A percentile compares a stretch with the other conserved stretches of the same genome.
Evolutionary conservation across 805 yeast species (phyloP).

Genomic region (Ogataea pignaliae): DNA sequence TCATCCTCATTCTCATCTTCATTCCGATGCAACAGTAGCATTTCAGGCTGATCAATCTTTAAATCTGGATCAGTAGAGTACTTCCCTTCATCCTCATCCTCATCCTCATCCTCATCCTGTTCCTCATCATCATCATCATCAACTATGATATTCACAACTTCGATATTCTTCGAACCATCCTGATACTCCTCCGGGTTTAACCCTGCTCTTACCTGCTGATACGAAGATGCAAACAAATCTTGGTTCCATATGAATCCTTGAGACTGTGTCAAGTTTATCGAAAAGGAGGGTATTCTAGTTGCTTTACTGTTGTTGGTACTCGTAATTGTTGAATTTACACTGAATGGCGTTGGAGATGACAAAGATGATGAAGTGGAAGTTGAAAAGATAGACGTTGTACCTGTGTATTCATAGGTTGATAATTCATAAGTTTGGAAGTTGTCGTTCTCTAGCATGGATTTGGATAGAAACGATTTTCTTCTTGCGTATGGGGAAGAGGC

Average conservation of each 20-base stretch:
- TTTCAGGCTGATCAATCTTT: not conserved
- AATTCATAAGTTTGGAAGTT: conserved; percentile 49
- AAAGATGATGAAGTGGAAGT: conserved; percentile 21
- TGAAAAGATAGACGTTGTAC: conserved; percentile 13
- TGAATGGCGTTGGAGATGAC: not conserved
- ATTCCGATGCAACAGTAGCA: not conserved
- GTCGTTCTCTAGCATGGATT: conserved; percentile 55
- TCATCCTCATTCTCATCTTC: too few relatives aligned
- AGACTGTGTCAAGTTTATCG: conserved; percentile 51
- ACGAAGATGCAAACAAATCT: conserved; percentile 67
- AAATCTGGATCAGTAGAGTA: too few relatives aligned
- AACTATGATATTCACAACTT: conserved; percentile 24
- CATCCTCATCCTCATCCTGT: not conserved
- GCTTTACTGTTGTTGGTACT: not conserved
- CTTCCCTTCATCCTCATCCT: not conserved
- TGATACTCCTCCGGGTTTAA: conserved; percentile 21
- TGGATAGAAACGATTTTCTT: conserved; percentile 52
- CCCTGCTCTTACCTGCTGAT: conserved; percentile 50
- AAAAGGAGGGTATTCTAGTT: conserved; percentile 29
- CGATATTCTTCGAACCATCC: conserved; percentile 16
- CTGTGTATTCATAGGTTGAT: conserved; percentile 9
- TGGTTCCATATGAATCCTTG: conserved; percentile 79
- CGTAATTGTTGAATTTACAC: not conserved
- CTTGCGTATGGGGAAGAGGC: conserved; percentile 50
- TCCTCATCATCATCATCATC: conserved; percentile 12